Evolutionary conservation across 2,329 filamentous ascomycete genomes (phyloP).

Genomic region (Colletotrichum somersetense): DNA sequence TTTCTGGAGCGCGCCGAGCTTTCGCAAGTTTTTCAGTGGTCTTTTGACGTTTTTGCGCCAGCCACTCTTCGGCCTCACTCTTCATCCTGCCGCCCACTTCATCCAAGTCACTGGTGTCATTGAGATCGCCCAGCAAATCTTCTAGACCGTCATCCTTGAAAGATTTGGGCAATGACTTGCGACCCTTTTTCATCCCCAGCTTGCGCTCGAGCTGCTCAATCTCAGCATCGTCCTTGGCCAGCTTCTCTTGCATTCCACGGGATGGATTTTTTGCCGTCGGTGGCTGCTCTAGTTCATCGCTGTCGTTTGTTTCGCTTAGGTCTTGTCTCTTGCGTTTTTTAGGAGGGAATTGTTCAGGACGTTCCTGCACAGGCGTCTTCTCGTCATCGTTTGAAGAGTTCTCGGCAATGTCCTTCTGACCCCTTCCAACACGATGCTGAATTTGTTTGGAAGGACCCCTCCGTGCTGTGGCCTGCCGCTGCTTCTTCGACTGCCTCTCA

Average conservation of each 20-base stretch:
- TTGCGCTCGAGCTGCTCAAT: constrained; percentile 91
- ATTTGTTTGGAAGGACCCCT: constrained; percentile 46
- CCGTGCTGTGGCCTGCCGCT: constrained; percentile 46
- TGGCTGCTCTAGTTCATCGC: constrained; percentile 44
- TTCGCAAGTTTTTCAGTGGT: constrained; percentile 45
- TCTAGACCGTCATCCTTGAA: constrained; percentile 88
- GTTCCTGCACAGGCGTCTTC: neutral
- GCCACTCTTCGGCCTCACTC: constrained; percentile 70
- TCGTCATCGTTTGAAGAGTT: constrained; percentile 45
- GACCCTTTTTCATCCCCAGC: constrained; percentile 81
- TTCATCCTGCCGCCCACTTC: constrained; percentile 67
- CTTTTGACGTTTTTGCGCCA: constrained; percentile 69
- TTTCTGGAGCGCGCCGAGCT: neutral
- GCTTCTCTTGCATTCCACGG: constrained; percentile 65
- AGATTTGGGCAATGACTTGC: constrained; percentile 78
- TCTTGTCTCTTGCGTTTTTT: constrained; percentile 36
- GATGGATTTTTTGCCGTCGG: constrained; percentile 4
- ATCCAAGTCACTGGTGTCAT: constrained; percentile 50
- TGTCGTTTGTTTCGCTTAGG: constrained; percentile 43
- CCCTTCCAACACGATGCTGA: constrained; percentile 37
- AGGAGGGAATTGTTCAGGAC: neutral
- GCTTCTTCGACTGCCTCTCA: constrained; percentile 72
- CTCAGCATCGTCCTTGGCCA: constrained; percentile 87
- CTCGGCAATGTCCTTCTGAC: constrained; percentile 44
- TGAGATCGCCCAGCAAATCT: constrained; percentile 79